Conservation (phyloP, 2,329 filamentous ascomycete species). For the Venturia effusa region DNA sequence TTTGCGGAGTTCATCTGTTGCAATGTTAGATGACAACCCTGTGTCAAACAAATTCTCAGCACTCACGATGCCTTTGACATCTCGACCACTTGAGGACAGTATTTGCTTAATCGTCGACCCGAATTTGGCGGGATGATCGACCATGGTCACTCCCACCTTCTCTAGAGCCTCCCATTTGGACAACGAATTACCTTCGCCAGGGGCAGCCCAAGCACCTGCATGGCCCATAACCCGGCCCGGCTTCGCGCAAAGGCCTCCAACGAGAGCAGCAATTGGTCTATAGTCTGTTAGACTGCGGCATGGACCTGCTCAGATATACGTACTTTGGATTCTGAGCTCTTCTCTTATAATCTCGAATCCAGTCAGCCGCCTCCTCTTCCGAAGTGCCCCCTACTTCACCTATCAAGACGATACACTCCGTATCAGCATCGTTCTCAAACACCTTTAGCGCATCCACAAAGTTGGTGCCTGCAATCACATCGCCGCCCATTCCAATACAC, state of each 20-base stretch:
- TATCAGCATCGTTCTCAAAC: conserved; percentile 55
- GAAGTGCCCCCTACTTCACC: conserved; percentile 62
- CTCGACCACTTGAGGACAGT: conserved; percentile 31
- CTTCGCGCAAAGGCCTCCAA: conserved; percentile 56
- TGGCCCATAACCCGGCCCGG: conserved; percentile 65
- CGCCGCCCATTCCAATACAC: conserved; percentile 68
- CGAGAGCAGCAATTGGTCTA: conserved; percentile 61
- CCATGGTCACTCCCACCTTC: conserved; percentile 55
- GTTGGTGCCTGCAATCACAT: conserved; percentile 62
- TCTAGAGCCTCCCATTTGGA: conserved; percentile 59
- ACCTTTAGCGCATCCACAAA: conserved; percentile 60
- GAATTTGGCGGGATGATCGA: conserved; percentile 67
- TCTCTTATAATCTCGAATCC: conserved; percentile 56
- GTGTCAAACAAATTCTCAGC: not conserved
- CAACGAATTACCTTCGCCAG: conserved; percentile 52
- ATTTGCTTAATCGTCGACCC: conserved; percentile 56
- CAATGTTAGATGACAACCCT: not conserved
- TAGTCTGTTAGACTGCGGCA: conserved; percentile 10
- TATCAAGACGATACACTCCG: conserved; percentile 60
- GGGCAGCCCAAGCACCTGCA: conserved; percentile 60
- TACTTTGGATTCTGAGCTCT: conserved; percentile 52
- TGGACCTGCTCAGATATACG: conserved; percentile 20
- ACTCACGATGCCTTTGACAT: conserved; percentile 29
- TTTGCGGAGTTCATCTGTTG: conserved; percentile 18
- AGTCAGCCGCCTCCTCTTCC: conserved; percentile 62